Conservation (phyloP, 83 land plant species). For the Diphasiastrum complanatum region DNA sequence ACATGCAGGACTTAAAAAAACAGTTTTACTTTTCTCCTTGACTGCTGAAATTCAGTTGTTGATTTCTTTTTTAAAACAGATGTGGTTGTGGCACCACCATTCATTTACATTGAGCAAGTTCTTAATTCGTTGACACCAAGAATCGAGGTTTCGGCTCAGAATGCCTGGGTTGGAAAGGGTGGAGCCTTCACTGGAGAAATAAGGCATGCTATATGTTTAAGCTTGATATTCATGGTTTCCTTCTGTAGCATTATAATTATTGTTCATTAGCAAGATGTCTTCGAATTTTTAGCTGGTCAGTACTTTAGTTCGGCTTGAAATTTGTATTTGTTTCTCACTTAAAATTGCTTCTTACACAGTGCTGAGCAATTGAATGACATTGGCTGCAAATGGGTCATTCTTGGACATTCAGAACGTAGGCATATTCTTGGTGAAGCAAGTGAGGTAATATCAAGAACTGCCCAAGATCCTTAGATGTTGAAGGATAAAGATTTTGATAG, state of each 20-base stretch:
- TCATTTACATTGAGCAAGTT: conserved; percentile 75
- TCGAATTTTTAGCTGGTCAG: not conserved
- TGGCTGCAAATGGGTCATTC: conserved; percentile 91
- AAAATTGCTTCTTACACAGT: conserved; percentile 28
- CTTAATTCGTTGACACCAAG: conserved; percentile 55
- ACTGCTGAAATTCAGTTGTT: too few relatives aligned
- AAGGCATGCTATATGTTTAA: conserved; percentile 39
- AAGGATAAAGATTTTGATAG: too few relatives aligned
- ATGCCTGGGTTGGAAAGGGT: conserved; percentile 92
- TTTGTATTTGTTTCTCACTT: not conserved
- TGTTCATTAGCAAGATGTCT: too few relatives aligned
- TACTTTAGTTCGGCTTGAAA: too few relatives aligned
- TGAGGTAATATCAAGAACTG: conserved; percentile 36
- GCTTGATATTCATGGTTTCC: not conserved
- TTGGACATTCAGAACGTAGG: conserved; percentile 91
- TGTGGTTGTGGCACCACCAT: conserved; percentile 95
- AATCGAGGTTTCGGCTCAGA: conserved; percentile 85
- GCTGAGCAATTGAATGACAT: conserved; percentile 85
- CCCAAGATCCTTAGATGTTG: too few relatives aligned
- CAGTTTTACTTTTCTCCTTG: not conserved
- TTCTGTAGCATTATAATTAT: too few relatives aligned
- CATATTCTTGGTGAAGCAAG: conserved; percentile 82
- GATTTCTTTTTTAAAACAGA: too few relatives aligned
- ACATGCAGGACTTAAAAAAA: too few relatives aligned
- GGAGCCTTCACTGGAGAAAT: conserved; percentile 99